phyloP scores from a whole-genome alignment of 805 yeast species.

The Cyberlindnera suaveolens region DNA sequence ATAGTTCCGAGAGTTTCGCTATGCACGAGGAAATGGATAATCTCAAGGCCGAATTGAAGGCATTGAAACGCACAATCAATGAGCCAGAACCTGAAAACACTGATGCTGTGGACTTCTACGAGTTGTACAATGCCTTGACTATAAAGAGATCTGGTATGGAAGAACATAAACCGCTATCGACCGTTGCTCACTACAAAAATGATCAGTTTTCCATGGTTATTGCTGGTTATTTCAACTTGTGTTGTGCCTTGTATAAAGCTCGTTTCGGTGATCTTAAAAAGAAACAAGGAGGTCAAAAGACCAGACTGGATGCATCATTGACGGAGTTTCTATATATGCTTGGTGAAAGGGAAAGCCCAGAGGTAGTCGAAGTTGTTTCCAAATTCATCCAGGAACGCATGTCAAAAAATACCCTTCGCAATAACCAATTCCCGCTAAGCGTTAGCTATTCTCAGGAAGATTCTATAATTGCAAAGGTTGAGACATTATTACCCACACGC shows the following conservation, averaged over 20 bases:
- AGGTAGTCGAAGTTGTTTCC: slow-evolving; percentile 13
- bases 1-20: not conserved
- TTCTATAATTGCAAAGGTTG: slow-evolving; percentile 28
- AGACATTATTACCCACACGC: slow-evolving; percentile 32
- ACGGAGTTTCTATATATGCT: slow-evolving; percentile 13
- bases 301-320: slow-evolving; percentile 20
- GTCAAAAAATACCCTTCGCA: slow-evolving; percentile 7
- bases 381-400: slow-evolving; percentile 16
- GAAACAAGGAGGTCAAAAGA: slow-evolving; percentile 11
- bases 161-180: slow-evolving; percentile 21
- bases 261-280: slow-evolving; percentile 8
- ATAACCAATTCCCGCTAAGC: slow-evolving; percentile 8
- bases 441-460: slow-evolving; percentile 17
- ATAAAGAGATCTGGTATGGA: slow-evolving; percentile 23
- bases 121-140: slow-evolving; percentile 12
- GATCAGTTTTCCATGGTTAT: slow-evolving; percentile 19
- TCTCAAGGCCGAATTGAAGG: slow-evolving; percentile 4
- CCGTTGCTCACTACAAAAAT: slow-evolving; percentile 14
- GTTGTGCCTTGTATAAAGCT: slow-evolving; percentile 12
- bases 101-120: slow-evolving; percentile 18
- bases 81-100: slow-evolving; percentile 2
- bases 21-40: slow-evolving; percentile 9
- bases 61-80: slow-evolving; percentile 4
- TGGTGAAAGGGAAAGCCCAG: slow-evolving; percentile 19
- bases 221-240: slow-evolving; percentile 18